Conservation (phyloP, 2,329 filamentous ascomycete genomes). For the Sporothrix brunneoviolacea region DNA sequence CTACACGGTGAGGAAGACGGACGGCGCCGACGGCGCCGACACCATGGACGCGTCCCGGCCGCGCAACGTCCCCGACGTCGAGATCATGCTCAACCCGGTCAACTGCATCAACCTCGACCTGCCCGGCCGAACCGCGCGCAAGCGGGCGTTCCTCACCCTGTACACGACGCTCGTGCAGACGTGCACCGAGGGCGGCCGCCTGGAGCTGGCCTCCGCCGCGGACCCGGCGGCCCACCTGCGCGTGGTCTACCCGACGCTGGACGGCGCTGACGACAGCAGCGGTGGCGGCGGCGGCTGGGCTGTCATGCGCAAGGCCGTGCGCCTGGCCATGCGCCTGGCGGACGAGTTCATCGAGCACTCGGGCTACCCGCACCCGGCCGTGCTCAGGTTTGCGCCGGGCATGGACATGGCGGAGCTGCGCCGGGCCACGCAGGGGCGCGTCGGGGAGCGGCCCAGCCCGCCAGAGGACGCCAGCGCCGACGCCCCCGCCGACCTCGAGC, state of each 20-base stretch:
- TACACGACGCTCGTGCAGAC: conserved; percentile 26
- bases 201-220: conserved; percentile 28
- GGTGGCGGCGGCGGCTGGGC: conserved; percentile 23
- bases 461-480: no score
- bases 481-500: neutral
- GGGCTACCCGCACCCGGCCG: conserved; percentile 23
- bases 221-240: conserved; percentile 28
- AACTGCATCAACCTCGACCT: conserved; percentile 31
- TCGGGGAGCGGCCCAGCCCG: neutral
- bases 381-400: conserved; percentile 23
- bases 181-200: conserved; percentile 23
- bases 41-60: conserved; percentile 19
- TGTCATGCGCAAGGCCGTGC: conserved; percentile 22
- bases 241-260: conserved; percentile 27
- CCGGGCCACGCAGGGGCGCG: conserved; percentile 3
- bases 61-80: conserved; percentile 25
- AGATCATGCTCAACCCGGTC: conserved; percentile 31
- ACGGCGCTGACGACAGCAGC: conserved; percentile 20
- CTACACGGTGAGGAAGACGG: conserved; percentile 19
- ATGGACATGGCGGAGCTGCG: conserved; percentile 17
- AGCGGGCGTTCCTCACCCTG: conserved; percentile 21
- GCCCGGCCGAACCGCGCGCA: conserved; percentile 2
- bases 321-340: conserved; percentile 27
- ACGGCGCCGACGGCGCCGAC: no score
- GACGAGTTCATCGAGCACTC: conserved; percentile 22